Evolutionary conservation across 306 rosid species (phyloP), one percentile per base, ranked within the genome.

Genomic region (Prosopis cineraria): DNA sequence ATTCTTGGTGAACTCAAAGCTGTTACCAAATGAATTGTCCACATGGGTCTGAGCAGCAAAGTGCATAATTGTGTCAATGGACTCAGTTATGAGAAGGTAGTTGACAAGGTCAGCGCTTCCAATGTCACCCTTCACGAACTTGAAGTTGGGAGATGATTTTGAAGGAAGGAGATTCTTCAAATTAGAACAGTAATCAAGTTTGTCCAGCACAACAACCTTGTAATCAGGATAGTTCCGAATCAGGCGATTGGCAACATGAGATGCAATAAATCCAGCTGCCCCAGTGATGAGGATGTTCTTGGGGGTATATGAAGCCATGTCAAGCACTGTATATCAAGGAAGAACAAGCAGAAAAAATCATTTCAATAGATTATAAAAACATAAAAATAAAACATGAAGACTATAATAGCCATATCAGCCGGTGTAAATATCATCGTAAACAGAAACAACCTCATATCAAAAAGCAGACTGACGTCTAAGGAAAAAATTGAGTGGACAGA

Each of bases 1-100:
- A 76, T 88, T 88, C 85, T 86, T 88, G 25, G 92, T 88, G 84
- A 88, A 88, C 87, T 88, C 92, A 44, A 88, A 86, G 74, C 92
- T 88, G 19, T 88, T 88, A 36, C 92, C 92, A 30, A 88, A 88
- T 0, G 92, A 88, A 81, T 88, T 88, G 75, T 88, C 92, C 36
- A 88, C 92, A 20, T 88, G 92, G 20, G 92, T 88, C 78, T 88
- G 92, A 31, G 92, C 89, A 40, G 92, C 92, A 77, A 88, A 88
- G 82, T 88, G 92, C 92, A 88, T 88, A 17, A 88, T 88, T 1
- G 92, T 85, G 84, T 88, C 92, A 20, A 88, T 88, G 17, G 88
- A 86, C 78, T 88, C 92, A 0, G 89, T 86, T 53, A 88, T 81
- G 50, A 88, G 89, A 58, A 88, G 86, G 80, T 85, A 84, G 68